Base-by-base conservation (phyloP, 2,329 filamentous ascomycete species). In the Furcasterigmium furcatum region DNA sequence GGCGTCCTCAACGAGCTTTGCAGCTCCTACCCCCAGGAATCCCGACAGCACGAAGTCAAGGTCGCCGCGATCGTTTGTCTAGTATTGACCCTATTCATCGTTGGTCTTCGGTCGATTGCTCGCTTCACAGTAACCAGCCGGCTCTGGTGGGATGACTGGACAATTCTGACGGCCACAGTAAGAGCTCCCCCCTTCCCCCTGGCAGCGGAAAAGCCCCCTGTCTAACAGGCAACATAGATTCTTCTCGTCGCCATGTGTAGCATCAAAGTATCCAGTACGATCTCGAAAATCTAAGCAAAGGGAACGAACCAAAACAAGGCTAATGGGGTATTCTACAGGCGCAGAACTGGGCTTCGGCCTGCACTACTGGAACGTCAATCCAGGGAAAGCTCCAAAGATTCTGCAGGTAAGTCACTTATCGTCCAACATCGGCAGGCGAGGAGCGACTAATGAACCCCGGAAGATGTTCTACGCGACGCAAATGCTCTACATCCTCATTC, bases 401-500 rank as follows among this genome's bases (percentile, higher is more conserved):
- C 18, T 51, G 1, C 43, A 51, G 24, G 49, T 50, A 10, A 19
- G 34, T 36, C n/a, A n/a, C 19, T 36, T 3, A 4, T 14, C 6
- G 7, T 3, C 16, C 9, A 36, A 4, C 16, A 5, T 4, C 12
- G 34, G 16, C 34, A 16, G n/a, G n/a, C 7, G n/a, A 8, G 34
- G 14, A n/a, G 6, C 8, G 5, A 36, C 34, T 36, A 7, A 36
- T 16, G 34, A 20, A 18, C 2, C n/a, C 9, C 2, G 2, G 6
- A 25, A 56, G 53, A 39, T 54, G 5, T 52, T 55, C 21, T 55
- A 52, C 20, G 46, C 34, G 1, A 41, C 45, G 6, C 50, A 59
- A 40, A 57, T 59, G 38, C 41, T 58, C 6, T 60, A 58, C 41
- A 50, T 52, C 2, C 41, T 55, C 18, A 25, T 57, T 22, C 53